Percentiles rank a stretch among this genome's conserved stretches.
These are phyloP conservation scores for Zygnema cylindricum DNA, from an alignment of 139 green algal species.

Conservation along the genomic window DNA sequence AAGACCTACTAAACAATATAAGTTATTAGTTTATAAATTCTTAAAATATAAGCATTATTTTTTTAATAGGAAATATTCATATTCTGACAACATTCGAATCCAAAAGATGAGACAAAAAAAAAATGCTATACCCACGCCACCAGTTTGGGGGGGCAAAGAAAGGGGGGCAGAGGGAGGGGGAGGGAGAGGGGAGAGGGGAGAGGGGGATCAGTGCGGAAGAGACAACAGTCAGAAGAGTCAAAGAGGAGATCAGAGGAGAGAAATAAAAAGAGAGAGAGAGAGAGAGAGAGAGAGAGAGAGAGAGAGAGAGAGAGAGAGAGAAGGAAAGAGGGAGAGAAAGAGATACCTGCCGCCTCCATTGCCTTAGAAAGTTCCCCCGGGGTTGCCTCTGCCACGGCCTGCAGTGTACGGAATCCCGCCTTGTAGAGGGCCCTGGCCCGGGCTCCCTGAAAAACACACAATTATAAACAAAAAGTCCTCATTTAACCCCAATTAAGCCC, in stretches of 20 bases:
- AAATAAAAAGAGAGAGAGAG: neutral
- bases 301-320: neutral
- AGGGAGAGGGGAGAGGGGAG: neutral
- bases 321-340: neutral
- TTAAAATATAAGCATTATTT: too few relatives aligned
- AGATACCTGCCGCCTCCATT: neutral
- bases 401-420: constrained; percentile 32
- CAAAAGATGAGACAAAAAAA: too few relatives aligned
- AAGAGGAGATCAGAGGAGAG: neutral
- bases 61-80: too few relatives aligned
- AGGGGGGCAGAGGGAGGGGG: neutral
- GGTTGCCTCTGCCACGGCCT: constrained; percentile 54
- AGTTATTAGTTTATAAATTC: too few relatives aligned
- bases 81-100: too few relatives aligned
- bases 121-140: too few relatives aligned
- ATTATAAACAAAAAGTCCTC: too few relatives aligned
- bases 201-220: too few relatives aligned
- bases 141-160: neutral
- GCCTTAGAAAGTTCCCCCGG: constrained; percentile 41
- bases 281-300: constrained; percentile 5
- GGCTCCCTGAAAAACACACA: constrained; percentile 28
- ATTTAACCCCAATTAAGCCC: too few relatives aligned
- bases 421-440: constrained; percentile 53
- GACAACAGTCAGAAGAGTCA: too few relatives aligned
- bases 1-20: too few relatives aligned